Base-by-base conservation (phyloP, 148 eudicot species). In the Selenicereus undatus region DNA sequence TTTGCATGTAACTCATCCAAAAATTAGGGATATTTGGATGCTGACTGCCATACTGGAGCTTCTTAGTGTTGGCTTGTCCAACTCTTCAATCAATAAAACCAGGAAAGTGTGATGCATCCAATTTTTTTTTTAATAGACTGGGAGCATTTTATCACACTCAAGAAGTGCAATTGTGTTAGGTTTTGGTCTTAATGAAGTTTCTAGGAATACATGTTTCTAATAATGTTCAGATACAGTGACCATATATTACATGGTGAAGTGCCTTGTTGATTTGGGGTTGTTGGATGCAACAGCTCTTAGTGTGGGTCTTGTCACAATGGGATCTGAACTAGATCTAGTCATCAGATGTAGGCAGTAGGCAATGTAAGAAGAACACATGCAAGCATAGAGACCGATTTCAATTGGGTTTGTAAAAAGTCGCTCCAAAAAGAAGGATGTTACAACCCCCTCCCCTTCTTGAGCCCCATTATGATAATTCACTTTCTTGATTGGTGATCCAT, bases 401-500 rank as follows among this genome's bases (percentile, higher is more conserved):
- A 3, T 76, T 68, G 62, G 68, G 24, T 29, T 7, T 52, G 17
- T 66, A 35, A 16, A 43, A 65, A 69, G 27, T 42, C n/a, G 65
- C 65, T 42, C 71, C 58, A 16, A 20, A 64, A 42, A 9, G 69
- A 32, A 20, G 36, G 52, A 64, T 32, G 8, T 14, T 26, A 26
- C 14, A 42, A 66, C 18, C 60, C 62, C 58, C 71, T 24, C 73
- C 75, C 56, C 12, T 60, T 32, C 30, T 30, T 79, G 30, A 78
- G 9, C 52, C 77, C 69, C 54, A 21, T 64, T 52, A 64, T 78
- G 24, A 51, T 52, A 78, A 62, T 45, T 32, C 80, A 64, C 13
- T 80, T 39, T 77, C 43, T 71, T 71, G 73, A 48, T 65, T 50
- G 42, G 79, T 29, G 52, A 73, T 66, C 43, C 58, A 4, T 48